phyloP scores from a whole-genome alignment of 164 flowering plant genomes.

The Berberis vulgaris region DNA sequence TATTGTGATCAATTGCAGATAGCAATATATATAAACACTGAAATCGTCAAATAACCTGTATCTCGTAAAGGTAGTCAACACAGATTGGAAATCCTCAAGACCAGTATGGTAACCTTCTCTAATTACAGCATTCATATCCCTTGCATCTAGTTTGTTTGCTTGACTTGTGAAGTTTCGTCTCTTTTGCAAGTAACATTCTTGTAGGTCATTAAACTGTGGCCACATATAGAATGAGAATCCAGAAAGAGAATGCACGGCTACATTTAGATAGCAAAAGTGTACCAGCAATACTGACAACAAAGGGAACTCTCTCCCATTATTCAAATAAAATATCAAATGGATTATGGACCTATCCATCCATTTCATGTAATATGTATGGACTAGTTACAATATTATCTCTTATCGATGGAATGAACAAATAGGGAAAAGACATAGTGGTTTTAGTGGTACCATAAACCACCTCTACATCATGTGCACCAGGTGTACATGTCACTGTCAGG shows the following conservation, averaged over 20 bases:
- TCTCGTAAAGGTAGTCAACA: slow-evolving; percentile 72
- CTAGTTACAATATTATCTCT: too few species aligned
- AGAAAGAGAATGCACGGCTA: background rate
- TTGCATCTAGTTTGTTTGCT: slow-evolving; percentile 32
- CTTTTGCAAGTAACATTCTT: slow-evolving; percentile 93
- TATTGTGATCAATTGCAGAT: background rate
- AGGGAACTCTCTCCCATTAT: too few species aligned
- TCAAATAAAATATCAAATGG: too few species aligned
- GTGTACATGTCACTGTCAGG: too few species aligned
- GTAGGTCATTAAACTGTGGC: slow-evolving; percentile 80
- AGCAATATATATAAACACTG: background rate
- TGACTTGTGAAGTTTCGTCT: slow-evolving; percentile 50
- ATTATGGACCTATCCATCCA: too few species aligned
- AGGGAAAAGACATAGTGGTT: too few species aligned
- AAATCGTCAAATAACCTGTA: slow-evolving; percentile 49
- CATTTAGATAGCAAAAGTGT: background rate
- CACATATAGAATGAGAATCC: background rate
- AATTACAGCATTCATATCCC: slow-evolving; percentile 26
- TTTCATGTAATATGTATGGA: too few species aligned
- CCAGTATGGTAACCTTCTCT: slow-evolving; percentile 74
- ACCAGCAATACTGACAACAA: too few species aligned
- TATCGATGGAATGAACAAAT: too few species aligned
- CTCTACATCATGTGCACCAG: too few species aligned
- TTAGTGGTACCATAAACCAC: too few species aligned
- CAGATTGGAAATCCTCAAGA: slow-evolving; percentile 85